These are phyloP conservation scores for Fusarium foetens DNA, from an alignment of 2,329 filamentous ascomycete genomes.

Conservation along the genomic window DNA sequence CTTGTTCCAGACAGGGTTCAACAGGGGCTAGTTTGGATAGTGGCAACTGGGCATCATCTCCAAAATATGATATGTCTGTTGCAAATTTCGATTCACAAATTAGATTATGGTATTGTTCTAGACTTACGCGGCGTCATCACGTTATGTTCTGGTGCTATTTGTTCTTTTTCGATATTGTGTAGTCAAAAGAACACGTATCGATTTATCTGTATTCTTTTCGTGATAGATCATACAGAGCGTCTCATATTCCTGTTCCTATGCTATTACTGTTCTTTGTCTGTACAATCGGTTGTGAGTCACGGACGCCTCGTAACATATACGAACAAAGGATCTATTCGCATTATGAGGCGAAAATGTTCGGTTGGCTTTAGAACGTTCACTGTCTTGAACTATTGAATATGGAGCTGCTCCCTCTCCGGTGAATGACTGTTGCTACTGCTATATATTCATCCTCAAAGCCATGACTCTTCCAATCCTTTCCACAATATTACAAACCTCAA, in stretches of 20 bases:
- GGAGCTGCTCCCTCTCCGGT: not conserved
- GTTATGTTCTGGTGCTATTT: not conserved
- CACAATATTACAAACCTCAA: not conserved
- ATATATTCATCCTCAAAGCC: not conserved
- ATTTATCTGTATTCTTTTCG: not conserved
- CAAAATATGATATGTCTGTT: not conserved
- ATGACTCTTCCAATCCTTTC: not conserved
- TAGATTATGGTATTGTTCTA: not conserved
- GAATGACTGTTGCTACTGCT: not conserved
- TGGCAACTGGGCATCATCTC: not conserved
- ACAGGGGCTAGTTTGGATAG: not conserved
- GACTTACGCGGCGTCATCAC: fast-evolving
- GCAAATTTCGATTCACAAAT: not conserved
- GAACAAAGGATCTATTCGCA: not conserved
- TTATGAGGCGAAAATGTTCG: not conserved
- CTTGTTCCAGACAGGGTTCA: not conserved
- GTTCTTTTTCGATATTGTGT: no score
- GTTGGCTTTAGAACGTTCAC: not conserved
- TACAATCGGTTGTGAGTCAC: not conserved
- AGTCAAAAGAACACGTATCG: no score
- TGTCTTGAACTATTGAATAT: not conserved
- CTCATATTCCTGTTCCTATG: not conserved
- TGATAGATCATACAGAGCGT: not conserved
- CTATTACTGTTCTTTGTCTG: not conserved
- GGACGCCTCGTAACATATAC: not conserved